phyloP scores from a whole-genome alignment of 345 rosid species.

The Melastoma malabathricum region DNA sequence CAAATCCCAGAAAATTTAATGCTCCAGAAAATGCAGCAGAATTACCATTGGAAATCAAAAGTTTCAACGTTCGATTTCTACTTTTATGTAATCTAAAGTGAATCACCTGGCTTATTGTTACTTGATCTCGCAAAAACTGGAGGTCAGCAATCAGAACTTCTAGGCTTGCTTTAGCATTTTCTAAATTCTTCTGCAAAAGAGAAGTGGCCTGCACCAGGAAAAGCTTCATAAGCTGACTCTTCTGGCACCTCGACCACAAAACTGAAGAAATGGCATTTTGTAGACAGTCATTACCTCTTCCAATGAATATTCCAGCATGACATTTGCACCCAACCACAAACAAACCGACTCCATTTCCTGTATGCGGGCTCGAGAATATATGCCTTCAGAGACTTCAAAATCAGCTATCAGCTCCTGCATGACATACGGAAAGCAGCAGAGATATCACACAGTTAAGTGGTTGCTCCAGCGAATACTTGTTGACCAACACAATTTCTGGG shows the following conservation, averaged over 20 bases:
- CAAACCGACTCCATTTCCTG: constrained; percentile 68
- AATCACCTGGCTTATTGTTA: constrained; percentile 82
- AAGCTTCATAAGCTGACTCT: too few relatives aligned
- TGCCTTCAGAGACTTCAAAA: constrained; percentile 94
- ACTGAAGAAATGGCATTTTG: neutral
- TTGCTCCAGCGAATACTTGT: too few relatives aligned
- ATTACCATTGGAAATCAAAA: too few relatives aligned
- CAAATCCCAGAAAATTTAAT: neutral
- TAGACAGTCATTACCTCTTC: constrained; percentile 41
- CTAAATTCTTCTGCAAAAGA: constrained; percentile 73
- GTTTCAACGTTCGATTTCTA: too few relatives aligned
- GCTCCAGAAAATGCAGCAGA: neutral
- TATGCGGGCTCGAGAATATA: constrained; percentile 64
- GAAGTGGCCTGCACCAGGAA: constrained; percentile 43
- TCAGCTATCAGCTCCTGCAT: constrained; percentile 63
- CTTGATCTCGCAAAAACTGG: constrained; percentile 90
- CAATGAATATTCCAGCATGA: constrained; percentile 90
- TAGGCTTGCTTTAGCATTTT: constrained; percentile 89
- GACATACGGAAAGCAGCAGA: neutral
- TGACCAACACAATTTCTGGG: too few relatives aligned
- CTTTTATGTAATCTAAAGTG: too few relatives aligned
- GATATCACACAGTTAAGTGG: too few relatives aligned
- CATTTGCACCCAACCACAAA: constrained; percentile 92
- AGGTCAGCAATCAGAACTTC: constrained; percentile 82
- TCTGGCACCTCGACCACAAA: too few relatives aligned